Conservation (phyloP, 306 rosid species). For the Urtica urens region DNA sequence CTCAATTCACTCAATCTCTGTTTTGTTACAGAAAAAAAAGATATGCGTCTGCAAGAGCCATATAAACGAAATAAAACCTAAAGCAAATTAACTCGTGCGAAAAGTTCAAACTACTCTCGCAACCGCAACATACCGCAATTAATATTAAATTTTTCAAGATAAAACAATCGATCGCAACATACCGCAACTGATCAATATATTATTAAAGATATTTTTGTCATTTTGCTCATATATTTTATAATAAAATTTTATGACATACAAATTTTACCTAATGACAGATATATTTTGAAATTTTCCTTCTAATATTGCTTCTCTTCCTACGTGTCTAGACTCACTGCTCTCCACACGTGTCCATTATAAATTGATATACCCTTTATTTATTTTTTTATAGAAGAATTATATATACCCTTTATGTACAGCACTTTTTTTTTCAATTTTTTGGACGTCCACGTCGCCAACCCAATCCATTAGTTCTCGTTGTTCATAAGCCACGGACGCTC, state of each 20-base stretch:
- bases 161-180: background rate
- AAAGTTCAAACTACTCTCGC: too few relatives aligned
- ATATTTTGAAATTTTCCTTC: too few relatives aligned
- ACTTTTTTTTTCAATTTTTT: constrained; percentile 8
- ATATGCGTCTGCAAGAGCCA: too few relatives aligned
- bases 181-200: background rate
- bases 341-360: constrained; percentile 23
- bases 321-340: constrained; percentile 28
- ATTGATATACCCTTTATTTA: background rate
- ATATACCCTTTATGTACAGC: constrained; percentile 2
- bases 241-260: background rate
- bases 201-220: background rate
- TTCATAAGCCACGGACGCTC: background rate
- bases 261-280: too few relatives aligned
- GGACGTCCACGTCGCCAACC: constrained; percentile 46
- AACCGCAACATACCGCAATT: background rate
- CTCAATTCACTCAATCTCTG: too few relatives aligned
- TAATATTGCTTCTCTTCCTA: constrained; percentile 14
- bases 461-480: constrained; percentile 28
- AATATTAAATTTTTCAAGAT: too few relatives aligned
- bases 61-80: too few relatives aligned
- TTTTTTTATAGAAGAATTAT: too few relatives aligned
- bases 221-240: constrained; percentile 11
- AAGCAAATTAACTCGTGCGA: too few relatives aligned
- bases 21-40: too few relatives aligned